These are phyloP conservation scores for Eucalyptus camaldulensis DNA, from an alignment of 345 rosid genomes.

Conservation along the genomic window DNA sequence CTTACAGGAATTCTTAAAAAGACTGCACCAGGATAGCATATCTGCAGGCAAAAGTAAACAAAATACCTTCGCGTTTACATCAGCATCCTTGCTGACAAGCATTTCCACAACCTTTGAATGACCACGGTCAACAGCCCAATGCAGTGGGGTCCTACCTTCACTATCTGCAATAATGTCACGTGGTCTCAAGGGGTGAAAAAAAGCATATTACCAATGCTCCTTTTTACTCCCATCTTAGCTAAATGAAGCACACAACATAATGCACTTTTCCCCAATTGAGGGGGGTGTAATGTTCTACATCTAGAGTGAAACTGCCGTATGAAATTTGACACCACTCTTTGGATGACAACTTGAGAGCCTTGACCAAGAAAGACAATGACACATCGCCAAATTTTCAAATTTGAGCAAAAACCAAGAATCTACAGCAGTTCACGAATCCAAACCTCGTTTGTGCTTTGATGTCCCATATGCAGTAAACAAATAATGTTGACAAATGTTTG, in stretches of 20 bases:
- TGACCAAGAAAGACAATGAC: not conserved
- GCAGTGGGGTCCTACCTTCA: conserved; percentile 88
- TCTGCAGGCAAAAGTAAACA: not conserved
- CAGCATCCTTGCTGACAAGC: conserved; percentile 52
- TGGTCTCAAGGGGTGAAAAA: not conserved
- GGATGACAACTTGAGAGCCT: not conserved
- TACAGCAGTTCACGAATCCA: not conserved
- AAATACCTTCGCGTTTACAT: conserved; percentile 73
- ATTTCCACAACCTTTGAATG: conserved; percentile 38
- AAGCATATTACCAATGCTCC: not conserved
- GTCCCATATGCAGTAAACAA: not conserved
- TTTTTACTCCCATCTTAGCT: not conserved
- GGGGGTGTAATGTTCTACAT: not conserved
- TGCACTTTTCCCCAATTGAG: not conserved
- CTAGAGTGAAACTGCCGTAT: not conserved
- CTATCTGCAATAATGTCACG: conserved; percentile 46
- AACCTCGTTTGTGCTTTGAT: not conserved
- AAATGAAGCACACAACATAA: not conserved
- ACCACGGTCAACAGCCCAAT: conserved; percentile 97
- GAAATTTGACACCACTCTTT: not conserved
- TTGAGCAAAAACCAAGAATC: not conserved
- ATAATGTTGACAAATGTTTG: not conserved
- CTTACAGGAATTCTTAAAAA: not conserved
- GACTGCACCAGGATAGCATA: not conserved
- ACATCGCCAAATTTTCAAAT: not conserved